Evolutionary conservation across 208 protist genomes (phyloP).

Genomic region (Endotrypanum monterogeii): DNA sequence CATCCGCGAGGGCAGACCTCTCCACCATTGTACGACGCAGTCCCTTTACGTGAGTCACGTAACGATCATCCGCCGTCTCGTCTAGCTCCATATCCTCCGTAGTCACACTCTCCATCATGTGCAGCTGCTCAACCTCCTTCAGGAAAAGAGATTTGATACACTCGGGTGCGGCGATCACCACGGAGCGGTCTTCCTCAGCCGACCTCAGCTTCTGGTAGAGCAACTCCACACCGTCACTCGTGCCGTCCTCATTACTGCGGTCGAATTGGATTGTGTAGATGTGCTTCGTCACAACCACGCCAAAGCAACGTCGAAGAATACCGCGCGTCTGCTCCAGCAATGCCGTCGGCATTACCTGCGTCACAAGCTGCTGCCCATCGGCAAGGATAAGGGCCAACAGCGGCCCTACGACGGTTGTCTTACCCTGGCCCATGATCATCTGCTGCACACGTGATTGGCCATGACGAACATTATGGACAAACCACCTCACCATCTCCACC

Average conservation of each 20-base stretch:
- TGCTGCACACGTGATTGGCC: slow-evolving; percentile 91
- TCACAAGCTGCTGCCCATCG: slow-evolving; percentile 91
- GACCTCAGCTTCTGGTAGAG: slow-evolving; percentile 77
- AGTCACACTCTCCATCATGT: slow-evolving; percentile 71
- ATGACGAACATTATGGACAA: slow-evolving; percentile 64
- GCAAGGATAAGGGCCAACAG: slow-evolving; percentile 94
- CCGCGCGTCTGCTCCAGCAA: slow-evolving; percentile 92
- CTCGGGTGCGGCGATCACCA: slow-evolving; percentile 89
- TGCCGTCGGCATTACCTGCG: slow-evolving; percentile 92
- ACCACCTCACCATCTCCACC: slow-evolving; percentile 93
- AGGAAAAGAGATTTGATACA: slow-evolving; percentile 95
- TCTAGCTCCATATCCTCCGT: slow-evolving; percentile 45
- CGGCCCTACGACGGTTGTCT: slow-evolving; percentile 94
- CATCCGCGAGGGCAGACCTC: slow-evolving; percentile 67
- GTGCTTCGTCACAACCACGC: slow-evolving; percentile 92
- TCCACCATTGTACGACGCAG: slow-evolving; percentile 47
- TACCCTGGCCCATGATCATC: slow-evolving; percentile 97
- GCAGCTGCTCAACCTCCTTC: slow-evolving; percentile 92
- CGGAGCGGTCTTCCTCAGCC: slow-evolving; percentile 57
- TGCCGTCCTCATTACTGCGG: slow-evolving; percentile 63
- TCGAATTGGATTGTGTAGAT: slow-evolving; percentile 87
- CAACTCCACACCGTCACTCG: slow-evolving; percentile 34
- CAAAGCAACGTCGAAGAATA: slow-evolving; percentile 91
- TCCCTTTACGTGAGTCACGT: slow-evolving; percentile 32
- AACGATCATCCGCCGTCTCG: slow-evolving; percentile 40